These are phyloP conservation scores for Nemania serpens DNA, from an alignment of 2,329 filamentous ascomycete genomes.

Conservation along the genomic window DNA sequence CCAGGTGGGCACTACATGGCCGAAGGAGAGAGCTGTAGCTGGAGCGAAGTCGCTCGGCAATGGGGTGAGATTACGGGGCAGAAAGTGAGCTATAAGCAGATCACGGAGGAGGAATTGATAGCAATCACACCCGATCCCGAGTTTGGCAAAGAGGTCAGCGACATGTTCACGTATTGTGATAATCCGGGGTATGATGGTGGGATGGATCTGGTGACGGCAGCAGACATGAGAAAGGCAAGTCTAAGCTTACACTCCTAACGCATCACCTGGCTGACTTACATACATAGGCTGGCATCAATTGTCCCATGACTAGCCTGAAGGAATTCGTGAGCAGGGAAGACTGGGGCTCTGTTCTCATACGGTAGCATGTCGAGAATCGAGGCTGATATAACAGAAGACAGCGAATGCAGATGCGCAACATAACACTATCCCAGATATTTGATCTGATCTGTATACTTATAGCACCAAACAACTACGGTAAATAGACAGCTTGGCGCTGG, in stretches of 20 bases:
- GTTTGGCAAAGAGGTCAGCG: slow-evolving; percentile 17
- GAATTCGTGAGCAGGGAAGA: slow-evolving; percentile 6
- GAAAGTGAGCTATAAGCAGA: slow-evolving; percentile 14
- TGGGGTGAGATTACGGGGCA: slow-evolving; percentile 15
- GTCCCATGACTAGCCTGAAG: slow-evolving; percentile 17
- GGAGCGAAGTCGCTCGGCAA: slow-evolving; percentile 14
- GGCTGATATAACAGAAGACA: not conserved
- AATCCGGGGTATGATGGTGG: slow-evolving; percentile 19
- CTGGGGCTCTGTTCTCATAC: slow-evolving; percentile 15
- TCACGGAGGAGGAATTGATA: slow-evolving; percentile 10
- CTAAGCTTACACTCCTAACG: not conserved
- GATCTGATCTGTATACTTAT: too few relatives aligned
- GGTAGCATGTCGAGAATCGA: not conserved
- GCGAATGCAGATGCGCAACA: too few relatives aligned
- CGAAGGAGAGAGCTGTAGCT: slow-evolving; percentile 12
- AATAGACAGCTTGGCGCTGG: too few relatives aligned
- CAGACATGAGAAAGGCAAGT: slow-evolving; percentile 19
- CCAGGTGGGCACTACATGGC: slow-evolving; percentile 19
- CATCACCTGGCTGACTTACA: slow-evolving; percentile 7
- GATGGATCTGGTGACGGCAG: slow-evolving; percentile 14
- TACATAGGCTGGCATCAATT: slow-evolving; percentile 16
- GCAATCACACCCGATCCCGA: slow-evolving; percentile 9
- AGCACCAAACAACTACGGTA: too few relatives aligned
- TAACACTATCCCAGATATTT: too few relatives aligned
- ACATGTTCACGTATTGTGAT: slow-evolving; percentile 18